Conservation (phyloP, 257 asterid genomes). For the Anisodus acutangulus region DNA sequence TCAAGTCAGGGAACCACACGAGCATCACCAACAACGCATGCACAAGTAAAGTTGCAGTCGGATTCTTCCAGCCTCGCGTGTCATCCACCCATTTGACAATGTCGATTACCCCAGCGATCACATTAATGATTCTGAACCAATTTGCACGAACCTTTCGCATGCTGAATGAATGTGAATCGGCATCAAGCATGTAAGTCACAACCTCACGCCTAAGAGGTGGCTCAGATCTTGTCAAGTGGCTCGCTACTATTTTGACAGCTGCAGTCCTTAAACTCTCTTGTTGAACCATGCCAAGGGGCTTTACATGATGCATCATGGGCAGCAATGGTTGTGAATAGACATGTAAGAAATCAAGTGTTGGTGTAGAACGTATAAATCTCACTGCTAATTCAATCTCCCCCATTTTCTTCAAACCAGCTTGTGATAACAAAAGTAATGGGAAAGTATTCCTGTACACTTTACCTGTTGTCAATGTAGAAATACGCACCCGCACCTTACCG, state of each 20-base stretch:
- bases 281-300: constrained; percentile 73
- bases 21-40: constrained; percentile 72
- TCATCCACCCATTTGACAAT: constrained; percentile 76
- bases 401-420: constrained; percentile 75
- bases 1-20: constrained; percentile 81
- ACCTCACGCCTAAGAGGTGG: constrained; percentile 82
- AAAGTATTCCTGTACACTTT: constrained; percentile 63
- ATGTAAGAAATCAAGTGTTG: constrained; percentile 73
- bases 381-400: constrained; percentile 82
- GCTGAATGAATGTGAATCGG: constrained; percentile 72
- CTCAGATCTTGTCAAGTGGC: constrained; percentile 70
- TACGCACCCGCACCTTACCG: constrained; percentile 81
- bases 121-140: constrained; percentile 76
- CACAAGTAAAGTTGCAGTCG: constrained; percentile 72
- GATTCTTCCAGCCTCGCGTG: constrained; percentile 84
- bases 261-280: constrained; percentile 60
- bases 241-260: constrained; percentile 63
- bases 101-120: constrained; percentile 67
- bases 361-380: constrained; percentile 61
- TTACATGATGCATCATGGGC: constrained; percentile 83
- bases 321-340: constrained; percentile 69
- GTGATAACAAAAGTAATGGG: constrained; percentile 62
- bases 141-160: constrained; percentile 81
- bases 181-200: constrained; percentile 76
- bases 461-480: constrained; percentile 66